Conservation (phyloP, 495 filamentous ascomycete genomes). For the Peziza echinospora region DNA sequence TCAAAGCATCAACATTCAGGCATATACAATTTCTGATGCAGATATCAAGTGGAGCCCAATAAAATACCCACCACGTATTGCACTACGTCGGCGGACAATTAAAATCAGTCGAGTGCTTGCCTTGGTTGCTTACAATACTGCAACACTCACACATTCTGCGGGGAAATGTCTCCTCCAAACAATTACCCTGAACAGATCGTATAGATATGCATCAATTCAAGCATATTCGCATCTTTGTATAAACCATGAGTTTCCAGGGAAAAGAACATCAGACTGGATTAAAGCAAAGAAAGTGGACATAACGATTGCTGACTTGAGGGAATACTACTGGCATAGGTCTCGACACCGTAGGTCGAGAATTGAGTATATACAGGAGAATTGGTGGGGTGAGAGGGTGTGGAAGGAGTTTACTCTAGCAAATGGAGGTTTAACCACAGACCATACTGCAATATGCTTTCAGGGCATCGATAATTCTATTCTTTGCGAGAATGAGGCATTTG, state of each 20-base stretch:
- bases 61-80: constrained; percentile 8
- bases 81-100: constrained; percentile 5
- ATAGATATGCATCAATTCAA: constrained; percentile 12
- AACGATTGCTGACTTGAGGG: constrained; percentile 5
- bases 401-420: constrained; percentile 7
- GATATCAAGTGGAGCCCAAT: constrained; percentile 8
- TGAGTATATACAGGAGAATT: constrained; percentile 4
- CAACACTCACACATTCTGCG: neutral
- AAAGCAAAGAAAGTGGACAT: constrained; percentile 7
- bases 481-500: constrained; percentile 7
- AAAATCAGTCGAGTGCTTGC: constrained; percentile 6
- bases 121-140: constrained; percentile 5
- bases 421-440: neutral
- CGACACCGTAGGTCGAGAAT: constrained; percentile 4
- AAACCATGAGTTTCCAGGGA: constrained; percentile 7
- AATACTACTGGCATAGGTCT: constrained; percentile 11
- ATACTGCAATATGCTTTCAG: no score
- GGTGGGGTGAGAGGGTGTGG: constrained; percentile 13
- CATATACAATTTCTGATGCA: neutral
- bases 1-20: neutral
- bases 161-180: constrained; percentile 3
- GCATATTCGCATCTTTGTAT: constrained; percentile 7
- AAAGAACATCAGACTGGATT: constrained; percentile 9
- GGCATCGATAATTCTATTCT: constrained; percentile 5
- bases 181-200: constrained; percentile 5